A percentile compares a stretch with the other conserved stretches of the same genome.
Evolutionary conservation across 2,329 filamentous ascomycete species (phyloP).

Genomic region (Septoria petroselini): DNA sequence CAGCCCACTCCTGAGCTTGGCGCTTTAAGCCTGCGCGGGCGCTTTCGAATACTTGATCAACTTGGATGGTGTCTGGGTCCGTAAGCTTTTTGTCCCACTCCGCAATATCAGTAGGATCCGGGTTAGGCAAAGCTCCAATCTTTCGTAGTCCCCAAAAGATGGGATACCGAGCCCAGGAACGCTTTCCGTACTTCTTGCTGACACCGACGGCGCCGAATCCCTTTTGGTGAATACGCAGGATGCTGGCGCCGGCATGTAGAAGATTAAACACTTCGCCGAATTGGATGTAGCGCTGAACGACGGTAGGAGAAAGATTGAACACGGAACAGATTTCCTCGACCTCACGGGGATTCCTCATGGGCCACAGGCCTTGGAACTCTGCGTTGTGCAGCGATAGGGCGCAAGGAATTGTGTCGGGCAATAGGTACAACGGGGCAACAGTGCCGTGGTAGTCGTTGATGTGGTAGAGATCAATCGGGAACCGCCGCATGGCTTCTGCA

Average conservation of each 20-base stretch:
- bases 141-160: conserved; percentile 66
- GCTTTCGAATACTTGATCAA: conserved; percentile 57
- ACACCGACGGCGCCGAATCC: conserved; percentile 67
- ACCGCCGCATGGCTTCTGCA: conserved; percentile 60
- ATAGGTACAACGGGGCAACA: conserved; percentile 61
- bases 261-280: conserved; percentile 69
- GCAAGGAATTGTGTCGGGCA: conserved; percentile 60
- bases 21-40: conserved; percentile 53
- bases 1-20: conserved; percentile 67
- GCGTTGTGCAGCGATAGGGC: conserved; percentile 66
- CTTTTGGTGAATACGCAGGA: conserved; percentile 64
- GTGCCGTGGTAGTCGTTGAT: conserved; percentile 66
- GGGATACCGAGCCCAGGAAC: conserved; percentile 63
- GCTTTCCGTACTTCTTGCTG: conserved; percentile 65
- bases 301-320: conserved; percentile 58
- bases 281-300: conserved; percentile 61
- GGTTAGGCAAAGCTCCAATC: conserved; percentile 63
- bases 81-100: conserved; percentile 57
- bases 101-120: conserved; percentile 62
- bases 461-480: conserved; percentile 63
- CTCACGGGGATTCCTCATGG: conserved; percentile 61
- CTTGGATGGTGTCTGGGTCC: conserved; percentile 49
- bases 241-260: conserved; percentile 63
- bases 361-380: conserved; percentile 68
- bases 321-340: conserved; percentile 62